These are phyloP conservation scores for Aspergillus glaucus DNA, from an alignment of 2,329 filamentous ascomycete species.

Conservation along the genomic window DNA sequence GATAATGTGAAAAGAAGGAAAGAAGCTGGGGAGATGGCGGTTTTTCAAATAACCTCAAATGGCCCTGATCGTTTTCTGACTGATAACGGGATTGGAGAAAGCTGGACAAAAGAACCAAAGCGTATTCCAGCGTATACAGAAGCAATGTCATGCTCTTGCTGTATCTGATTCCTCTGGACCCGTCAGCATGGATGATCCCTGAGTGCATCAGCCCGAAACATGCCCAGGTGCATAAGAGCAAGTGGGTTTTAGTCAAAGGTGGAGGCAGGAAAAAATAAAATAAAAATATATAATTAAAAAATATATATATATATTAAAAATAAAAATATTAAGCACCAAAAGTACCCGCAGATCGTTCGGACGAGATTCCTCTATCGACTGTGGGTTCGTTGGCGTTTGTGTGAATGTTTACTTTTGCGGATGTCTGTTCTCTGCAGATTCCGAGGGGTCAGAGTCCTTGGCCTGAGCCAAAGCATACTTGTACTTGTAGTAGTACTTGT, in stretches of 20 bases:
- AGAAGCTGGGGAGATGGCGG: neutral
- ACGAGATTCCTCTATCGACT: no score
- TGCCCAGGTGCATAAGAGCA: conserved; percentile 11
- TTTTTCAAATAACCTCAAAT: neutral
- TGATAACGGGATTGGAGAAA: conserved; percentile 3
- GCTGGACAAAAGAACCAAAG: conserved; percentile 3
- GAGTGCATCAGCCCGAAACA: conserved; percentile 19
- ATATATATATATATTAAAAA: no score
- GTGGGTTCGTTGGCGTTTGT: no score
- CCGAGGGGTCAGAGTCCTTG: no score
- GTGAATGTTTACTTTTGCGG: no score
- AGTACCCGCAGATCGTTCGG: no score
- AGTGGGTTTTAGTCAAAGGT: neutral
- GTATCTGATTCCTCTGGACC: conserved; percentile 1
- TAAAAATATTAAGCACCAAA: no score
- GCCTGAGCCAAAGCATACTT: no score
- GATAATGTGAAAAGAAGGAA: neutral
- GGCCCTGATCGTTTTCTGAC: neutral
- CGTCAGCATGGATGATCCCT: conserved; percentile 20
- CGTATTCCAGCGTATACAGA: neutral
- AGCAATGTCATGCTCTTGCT: no score
- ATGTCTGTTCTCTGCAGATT: no score
- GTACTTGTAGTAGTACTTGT: no score
- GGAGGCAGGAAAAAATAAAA: neutral
- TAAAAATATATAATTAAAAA: no score